A percentile compares a stretch with the other conserved stretches of the same genome.
phyloP scores from a whole-genome alignment of 768 basidiomycete species.

The Favolaschia claudopus region DNA sequence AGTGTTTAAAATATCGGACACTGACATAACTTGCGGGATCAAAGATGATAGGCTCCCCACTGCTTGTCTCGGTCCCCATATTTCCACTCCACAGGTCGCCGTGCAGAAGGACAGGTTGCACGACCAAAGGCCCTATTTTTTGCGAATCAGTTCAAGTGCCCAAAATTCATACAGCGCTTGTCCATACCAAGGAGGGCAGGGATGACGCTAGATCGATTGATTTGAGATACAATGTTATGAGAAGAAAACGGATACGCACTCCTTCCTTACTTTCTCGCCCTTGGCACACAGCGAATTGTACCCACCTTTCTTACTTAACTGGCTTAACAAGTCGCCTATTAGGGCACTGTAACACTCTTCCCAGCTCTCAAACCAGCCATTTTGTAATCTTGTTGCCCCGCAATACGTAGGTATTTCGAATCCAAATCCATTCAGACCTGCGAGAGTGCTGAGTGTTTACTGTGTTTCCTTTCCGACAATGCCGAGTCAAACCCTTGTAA shows the following conservation, averaged over 20 bases:
- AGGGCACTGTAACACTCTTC: slow-evolving; percentile 69
- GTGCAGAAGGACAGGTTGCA: slow-evolving; percentile 76
- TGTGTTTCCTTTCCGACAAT: too few relatives aligned
- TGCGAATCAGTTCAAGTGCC: background rate
- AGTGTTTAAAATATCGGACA: too few relatives aligned
- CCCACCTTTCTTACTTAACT: slow-evolving; percentile 48
- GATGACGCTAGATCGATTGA: slow-evolving; percentile 59
- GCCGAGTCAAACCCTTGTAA: too few relatives aligned
- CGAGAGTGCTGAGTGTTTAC: too few relatives aligned
- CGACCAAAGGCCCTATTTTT: slow-evolving; percentile 51
- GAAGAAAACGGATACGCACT: slow-evolving; percentile 43
- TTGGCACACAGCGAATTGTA: slow-evolving; percentile 58
- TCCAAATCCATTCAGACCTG: slow-evolving; percentile 65
- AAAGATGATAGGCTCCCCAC: slow-evolving; percentile 71
- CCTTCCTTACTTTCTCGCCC: slow-evolving; percentile 56
- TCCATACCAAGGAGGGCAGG: slow-evolving; percentile 65
- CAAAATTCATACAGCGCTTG: background rate
- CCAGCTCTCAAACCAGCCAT: slow-evolving; percentile 81
- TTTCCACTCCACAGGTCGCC: slow-evolving; percentile 89
- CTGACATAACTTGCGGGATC: slow-evolving; percentile 82
- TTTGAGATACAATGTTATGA: background rate
- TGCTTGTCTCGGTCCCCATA: slow-evolving; percentile 62
- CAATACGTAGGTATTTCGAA: slow-evolving; percentile 81
- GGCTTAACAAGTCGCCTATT: slow-evolving; percentile 63
- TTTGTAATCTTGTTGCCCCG: slow-evolving; percentile 71